phyloP scores from a whole-genome alignment of 192 early-diverging fungal genomes.

The Coemansia sp. region DNA sequence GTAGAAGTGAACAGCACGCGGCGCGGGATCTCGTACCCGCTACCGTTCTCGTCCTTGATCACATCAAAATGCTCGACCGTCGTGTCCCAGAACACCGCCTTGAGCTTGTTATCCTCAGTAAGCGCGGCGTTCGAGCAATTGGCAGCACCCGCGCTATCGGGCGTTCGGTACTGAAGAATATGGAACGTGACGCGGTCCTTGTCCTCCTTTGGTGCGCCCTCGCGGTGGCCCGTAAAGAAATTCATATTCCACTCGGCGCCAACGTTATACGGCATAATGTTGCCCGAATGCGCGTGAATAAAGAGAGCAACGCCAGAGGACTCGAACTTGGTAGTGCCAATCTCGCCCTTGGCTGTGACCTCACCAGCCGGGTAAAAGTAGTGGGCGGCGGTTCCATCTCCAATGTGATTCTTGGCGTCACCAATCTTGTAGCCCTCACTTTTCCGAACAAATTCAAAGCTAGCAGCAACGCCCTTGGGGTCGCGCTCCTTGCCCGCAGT shows the following conservation, averaged over 20 bases:
- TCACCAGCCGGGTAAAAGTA: constrained; percentile 81
- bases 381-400: constrained; percentile 63
- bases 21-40: constrained; percentile 81
- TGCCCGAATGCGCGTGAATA: constrained; percentile 79
- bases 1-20: constrained; percentile 70
- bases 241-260: constrained; percentile 84
- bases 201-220: constrained; percentile 59
- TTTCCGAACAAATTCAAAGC: constrained; percentile 65
- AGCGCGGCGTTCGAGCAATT: constrained; percentile 73
- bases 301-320: constrained; percentile 72
- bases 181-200: constrained; percentile 41
- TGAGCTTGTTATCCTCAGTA: constrained; percentile 63
- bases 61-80: constrained; percentile 60
- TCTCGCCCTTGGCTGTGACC: constrained; percentile 69
- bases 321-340: constrained; percentile 62
- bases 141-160: constrained; percentile 64
- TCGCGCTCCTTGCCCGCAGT: constrained; percentile 55
- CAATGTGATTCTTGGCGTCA: constrained; percentile 77
- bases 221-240: constrained; percentile 68
- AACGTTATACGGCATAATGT: constrained; percentile 80
- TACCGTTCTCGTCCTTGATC: constrained; percentile 67
- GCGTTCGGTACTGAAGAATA: constrained; percentile 78
- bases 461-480: constrained; percentile 63
- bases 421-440: constrained; percentile 79
- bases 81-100: constrained; percentile 78